These are phyloP conservation scores for Graphium sp. DNA, from an alignment of 2,329 filamentous ascomycete species.

Conservation along the genomic window DNA sequence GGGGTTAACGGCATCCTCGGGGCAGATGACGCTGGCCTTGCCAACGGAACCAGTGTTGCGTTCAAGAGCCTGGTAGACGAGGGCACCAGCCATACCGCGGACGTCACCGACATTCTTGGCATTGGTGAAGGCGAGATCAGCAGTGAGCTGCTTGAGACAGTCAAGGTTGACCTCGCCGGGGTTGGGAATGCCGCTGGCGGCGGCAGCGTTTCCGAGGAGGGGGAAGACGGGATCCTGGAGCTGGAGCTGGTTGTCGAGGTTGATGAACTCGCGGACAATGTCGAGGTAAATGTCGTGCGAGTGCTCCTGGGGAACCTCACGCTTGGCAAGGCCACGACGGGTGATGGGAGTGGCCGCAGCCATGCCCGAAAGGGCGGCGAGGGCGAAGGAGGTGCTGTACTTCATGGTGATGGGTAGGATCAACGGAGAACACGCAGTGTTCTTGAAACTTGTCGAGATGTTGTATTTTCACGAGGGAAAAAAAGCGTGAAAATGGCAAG, in stretches of 20 bases:
- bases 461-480: no score
- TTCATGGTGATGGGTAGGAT: conserved; percentile 8
- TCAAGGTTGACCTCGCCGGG: conserved; percentile 20
- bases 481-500: no score
- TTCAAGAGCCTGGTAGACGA: conserved; percentile 38
- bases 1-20: conserved; percentile 39
- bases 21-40: conserved; percentile 34
- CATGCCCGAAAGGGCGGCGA: conserved; percentile 7
- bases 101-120: conserved; percentile 34
- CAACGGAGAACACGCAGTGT: no score
- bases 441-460: conserved; percentile 1
- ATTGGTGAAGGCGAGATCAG: conserved; percentile 43
- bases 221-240: conserved; percentile 32
- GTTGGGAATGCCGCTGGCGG: conserved; percentile 30
- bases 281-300: conserved; percentile 31
- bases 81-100: conserved; percentile 32
- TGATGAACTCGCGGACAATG: conserved; percentile 23
- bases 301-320: conserved; percentile 39
- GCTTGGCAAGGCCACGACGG: conserved; percentile 7
- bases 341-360: conserved; percentile 7
- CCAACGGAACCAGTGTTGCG: conserved; percentile 27
- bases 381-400: conserved; percentile 3
- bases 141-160: conserved; percentile 28
- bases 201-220: conserved; percentile 21
- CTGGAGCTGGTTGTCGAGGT: conserved; percentile 32